Conservation (phyloP, 352 stramenopile genomes). For the Thalassiosira hispida region DNA sequence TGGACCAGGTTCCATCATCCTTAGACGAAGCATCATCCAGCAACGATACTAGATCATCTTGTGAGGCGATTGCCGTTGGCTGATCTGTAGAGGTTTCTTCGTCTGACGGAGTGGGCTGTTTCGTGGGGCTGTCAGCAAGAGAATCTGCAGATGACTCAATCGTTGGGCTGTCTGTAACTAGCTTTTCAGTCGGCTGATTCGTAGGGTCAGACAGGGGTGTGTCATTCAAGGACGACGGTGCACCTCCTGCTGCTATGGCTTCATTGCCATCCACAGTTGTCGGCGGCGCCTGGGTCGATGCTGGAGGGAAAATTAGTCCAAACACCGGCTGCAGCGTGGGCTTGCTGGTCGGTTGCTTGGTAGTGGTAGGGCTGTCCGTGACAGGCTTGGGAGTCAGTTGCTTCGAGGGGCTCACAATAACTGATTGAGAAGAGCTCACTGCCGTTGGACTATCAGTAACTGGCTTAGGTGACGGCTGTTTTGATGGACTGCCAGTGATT, state of each 20-base stretch:
- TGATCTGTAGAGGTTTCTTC: not conserved
- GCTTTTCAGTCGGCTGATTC: not conserved
- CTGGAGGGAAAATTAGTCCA: not conserved
- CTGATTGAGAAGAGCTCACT: too few species aligned
- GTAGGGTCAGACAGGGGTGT: too few species aligned
- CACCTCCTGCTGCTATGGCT: too few species aligned
- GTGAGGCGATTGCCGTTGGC: not conserved
- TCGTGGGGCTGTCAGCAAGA: not conserved
- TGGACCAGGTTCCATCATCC: too few species aligned
- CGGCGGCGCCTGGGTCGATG: not conserved
- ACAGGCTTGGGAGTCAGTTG: not conserved
- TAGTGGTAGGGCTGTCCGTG: not conserved
- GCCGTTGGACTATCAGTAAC: not conserved
- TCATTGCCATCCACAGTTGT: too few species aligned
- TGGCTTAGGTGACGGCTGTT: not conserved
- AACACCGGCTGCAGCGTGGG: not conserved
- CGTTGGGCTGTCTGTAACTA: not conserved
- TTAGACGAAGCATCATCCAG: not conserved
- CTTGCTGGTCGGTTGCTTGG: not conserved
- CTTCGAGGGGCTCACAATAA: not conserved
- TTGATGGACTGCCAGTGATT: not conserved
- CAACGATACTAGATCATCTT: not conserved
- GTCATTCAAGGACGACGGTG: too few species aligned
- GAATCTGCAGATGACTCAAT: not conserved
- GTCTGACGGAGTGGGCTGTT: not conserved